Evolutionary conservation across 805 yeast species (phyloP), one percentile per base, ranked within the genome.

Genomic region (Cyberlindnera bimundalis): DNA sequence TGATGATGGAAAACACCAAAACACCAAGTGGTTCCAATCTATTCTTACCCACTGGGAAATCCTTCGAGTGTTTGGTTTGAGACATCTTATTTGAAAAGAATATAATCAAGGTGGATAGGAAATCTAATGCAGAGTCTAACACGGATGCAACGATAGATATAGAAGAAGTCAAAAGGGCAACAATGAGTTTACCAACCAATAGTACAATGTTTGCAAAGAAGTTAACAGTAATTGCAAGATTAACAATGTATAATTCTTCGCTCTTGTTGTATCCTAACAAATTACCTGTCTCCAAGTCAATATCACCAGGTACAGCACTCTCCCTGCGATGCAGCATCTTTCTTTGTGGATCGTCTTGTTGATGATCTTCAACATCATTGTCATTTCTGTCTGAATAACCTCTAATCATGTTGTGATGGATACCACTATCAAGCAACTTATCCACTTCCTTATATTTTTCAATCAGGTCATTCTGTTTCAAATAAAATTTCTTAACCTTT

Each of bases 1-100:
- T 84, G 28, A 85, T 68, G 29, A 84, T 70, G 1, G 88, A 80
- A 54, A 84, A 84, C 2, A 84, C 78, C 43, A 85, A 67, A 14
- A 84, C 83, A 0, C 95, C 93, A 41, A 84, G 69, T 1, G 95
- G 95, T 55, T 84, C 93, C 28, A 84, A 64, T 46, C 89, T 71
- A 28, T 79, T 70, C 34, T 85, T 67, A 3, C 95, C 95, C 18
- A 85, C 76, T 0, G 95, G 95, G 51, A 74, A 79, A 21, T 63
- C 62, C 38, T 67, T 64, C 70, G 79, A 71, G 52, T 73, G 71
- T 10, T 67, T 60, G 5, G 55, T 60, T 12, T 65, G 63, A 4
- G 81, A 71, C 40, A 73, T 62, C 45, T 64, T 65, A 48, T 84
- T 79, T 38, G 84, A 76, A 33, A 74, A 58, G 62, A 69, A 84